Percentiles rank a stretch among this genome's conserved stretches.
Conservation (phyloP, 192 early-diverging fungal genomes). For the Coemansia sp. region DNA sequence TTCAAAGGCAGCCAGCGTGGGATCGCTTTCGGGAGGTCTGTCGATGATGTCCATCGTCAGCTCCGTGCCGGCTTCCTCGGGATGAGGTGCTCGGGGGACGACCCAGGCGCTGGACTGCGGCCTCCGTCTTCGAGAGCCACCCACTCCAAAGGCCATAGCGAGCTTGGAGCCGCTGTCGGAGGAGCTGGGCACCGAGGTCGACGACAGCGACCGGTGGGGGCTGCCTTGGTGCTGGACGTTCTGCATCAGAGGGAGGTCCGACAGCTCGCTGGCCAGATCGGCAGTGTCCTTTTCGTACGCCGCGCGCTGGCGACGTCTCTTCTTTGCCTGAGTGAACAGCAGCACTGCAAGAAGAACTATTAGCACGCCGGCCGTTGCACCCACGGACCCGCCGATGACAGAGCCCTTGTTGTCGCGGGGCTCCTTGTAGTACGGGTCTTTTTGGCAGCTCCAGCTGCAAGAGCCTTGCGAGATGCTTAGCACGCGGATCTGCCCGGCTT, state of each 20-base stretch:
- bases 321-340: constrained; percentile 17
- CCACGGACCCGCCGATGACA: constrained; percentile 46
- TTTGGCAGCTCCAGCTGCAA: constrained; percentile 35
- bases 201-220: background rate
- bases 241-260: constrained; percentile 27
- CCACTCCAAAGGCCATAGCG: constrained; percentile 8
- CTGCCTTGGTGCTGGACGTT: background rate
- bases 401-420: constrained; percentile 29
- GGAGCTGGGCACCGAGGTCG: constrained; percentile 2
- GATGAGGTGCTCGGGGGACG: constrained; percentile 10
- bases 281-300: constrained; percentile 37
- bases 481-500: constrained; percentile 22
- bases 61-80: constrained; percentile 37
- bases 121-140: background rate
- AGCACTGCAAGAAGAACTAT: constrained; percentile 22
- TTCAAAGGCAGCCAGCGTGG: constrained; percentile 30
- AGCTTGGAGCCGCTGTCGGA: constrained; percentile 1
- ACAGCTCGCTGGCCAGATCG: constrained; percentile 45
- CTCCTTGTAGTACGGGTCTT: constrained; percentile 33
- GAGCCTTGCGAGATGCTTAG: constrained; percentile 17
- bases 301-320: constrained; percentile 19
- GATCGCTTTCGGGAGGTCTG: constrained; percentile 38
- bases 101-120: background rate
- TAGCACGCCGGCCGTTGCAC: constrained; percentile 19
- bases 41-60: constrained; percentile 44